These are phyloP conservation scores for Bondarzewia mesenterica DNA, from an alignment of 1,284 basidiomycete genomes.

Conservation along the genomic window DNA sequence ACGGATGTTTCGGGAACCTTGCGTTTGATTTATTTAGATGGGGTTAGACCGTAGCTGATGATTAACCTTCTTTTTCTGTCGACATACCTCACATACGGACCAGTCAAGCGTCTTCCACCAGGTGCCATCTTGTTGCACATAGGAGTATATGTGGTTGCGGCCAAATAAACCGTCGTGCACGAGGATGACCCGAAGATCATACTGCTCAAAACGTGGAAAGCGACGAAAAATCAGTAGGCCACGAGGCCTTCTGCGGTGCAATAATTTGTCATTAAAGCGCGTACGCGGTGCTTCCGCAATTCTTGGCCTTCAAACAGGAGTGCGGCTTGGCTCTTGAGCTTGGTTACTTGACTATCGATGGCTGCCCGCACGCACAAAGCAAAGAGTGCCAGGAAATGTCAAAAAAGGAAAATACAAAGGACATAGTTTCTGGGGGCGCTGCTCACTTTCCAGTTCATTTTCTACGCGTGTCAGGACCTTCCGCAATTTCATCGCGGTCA, in stretches of 20 bases:
- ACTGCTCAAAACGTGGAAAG: constrained; percentile 32
- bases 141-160: constrained; percentile 66
- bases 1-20: constrained; percentile 65
- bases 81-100: constrained; percentile 49
- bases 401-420: not conserved
- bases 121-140: constrained; percentile 50
- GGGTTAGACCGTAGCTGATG: not conserved
- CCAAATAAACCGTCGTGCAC: constrained; percentile 70
- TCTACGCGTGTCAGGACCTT: constrained; percentile 43
- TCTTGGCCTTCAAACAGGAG: constrained; percentile 52
- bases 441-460: constrained; percentile 44
- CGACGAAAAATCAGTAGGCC: not conserved
- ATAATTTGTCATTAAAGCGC: constrained; percentile 13
- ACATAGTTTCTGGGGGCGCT: not conserved
- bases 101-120: constrained; percentile 81
- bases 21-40: not conserved
- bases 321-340: constrained; percentile 34
- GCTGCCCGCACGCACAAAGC: constrained; percentile 26
- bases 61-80: no score
- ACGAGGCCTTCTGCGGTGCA: not conserved
- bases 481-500: constrained; percentile 40
- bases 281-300: constrained; percentile 47
- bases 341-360: constrained; percentile 40
- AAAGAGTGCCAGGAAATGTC: not conserved
- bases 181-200: constrained; percentile 68